These are phyloP conservation scores for Senecio squalidus DNA, from an alignment of 140 eudicot species.

Conservation along the genomic window DNA sequence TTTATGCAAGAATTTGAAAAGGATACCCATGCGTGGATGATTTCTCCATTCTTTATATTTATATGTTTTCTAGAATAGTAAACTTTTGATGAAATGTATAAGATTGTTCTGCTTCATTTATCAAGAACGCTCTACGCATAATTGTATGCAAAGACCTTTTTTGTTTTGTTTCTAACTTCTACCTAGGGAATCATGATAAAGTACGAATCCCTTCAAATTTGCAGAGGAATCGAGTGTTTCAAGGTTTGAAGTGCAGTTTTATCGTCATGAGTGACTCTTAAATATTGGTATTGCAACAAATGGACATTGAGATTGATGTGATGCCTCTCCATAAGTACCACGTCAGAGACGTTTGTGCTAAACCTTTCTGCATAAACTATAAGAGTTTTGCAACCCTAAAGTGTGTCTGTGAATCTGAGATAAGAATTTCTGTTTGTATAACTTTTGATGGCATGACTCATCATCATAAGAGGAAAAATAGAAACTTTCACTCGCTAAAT, in stretches of 20 bases:
- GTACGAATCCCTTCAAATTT: neutral
- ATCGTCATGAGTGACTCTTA: conserved; percentile 2
- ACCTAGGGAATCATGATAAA: neutral
- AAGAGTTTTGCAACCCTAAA: too few relatives aligned
- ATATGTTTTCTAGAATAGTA: neutral
- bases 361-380: neutral
- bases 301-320: conserved; percentile 15
- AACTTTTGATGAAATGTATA: neutral
- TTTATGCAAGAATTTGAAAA: conserved; percentile 11
- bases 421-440: too few relatives aligned
- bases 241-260: neutral
- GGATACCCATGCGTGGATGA: conserved; percentile 8
- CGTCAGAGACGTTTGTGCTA: conserved; percentile 10
- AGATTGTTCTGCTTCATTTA: conserved; percentile 2
- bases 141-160: neutral
- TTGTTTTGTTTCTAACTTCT: neutral
- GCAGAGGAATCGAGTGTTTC: conserved; percentile 9
- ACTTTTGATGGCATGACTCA: too few relatives aligned
- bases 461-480: too few relatives aligned
- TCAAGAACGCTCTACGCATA: neutral
- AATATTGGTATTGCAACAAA: conserved; percentile 7
- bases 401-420: too few relatives aligned
- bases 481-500: too few relatives aligned
- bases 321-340: conserved; percentile 12
- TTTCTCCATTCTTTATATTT: conserved; percentile 8